These are phyloP conservation scores for Boletus coccyginus DNA, from an alignment of 768 basidiomycete genomes.

Conservation along the genomic window DNA sequence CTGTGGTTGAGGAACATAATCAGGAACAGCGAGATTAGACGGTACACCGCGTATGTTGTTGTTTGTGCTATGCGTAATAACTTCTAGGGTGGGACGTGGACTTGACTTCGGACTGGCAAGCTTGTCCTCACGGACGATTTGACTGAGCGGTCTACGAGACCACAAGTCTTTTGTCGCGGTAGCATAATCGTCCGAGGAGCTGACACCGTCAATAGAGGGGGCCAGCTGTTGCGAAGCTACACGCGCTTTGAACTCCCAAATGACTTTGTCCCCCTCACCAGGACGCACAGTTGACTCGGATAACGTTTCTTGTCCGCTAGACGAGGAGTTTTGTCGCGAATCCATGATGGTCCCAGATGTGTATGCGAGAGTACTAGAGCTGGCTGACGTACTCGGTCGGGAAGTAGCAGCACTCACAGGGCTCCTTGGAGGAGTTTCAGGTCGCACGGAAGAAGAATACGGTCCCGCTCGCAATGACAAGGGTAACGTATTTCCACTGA, in stretches of 20 bases:
- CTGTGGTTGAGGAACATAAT: constrained; percentile 13
- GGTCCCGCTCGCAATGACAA: constrained; percentile 27
- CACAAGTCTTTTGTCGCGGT: constrained; percentile 30
- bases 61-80: constrained; percentile 24
- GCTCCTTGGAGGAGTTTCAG: constrained; percentile 60
- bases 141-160: constrained; percentile 33
- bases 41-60: constrained; percentile 13
- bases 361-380: constrained; percentile 24
- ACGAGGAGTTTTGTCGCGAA: constrained; percentile 25
- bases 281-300: constrained; percentile 34
- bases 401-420: constrained; percentile 55
- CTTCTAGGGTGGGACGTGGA: constrained; percentile 31
- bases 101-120: constrained; percentile 15
- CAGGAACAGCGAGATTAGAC: constrained; percentile 20
- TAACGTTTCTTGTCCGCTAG: constrained; percentile 31
- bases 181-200: constrained; percentile 28
- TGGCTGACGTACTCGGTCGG: constrained; percentile 35
- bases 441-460: constrained; percentile 23
- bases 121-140: constrained; percentile 23
- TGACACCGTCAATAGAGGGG: constrained; percentile 17
- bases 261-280: constrained; percentile 29
- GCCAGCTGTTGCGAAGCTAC: constrained; percentile 19
- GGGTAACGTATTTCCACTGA: constrained; percentile 22
- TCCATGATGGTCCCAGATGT: constrained; percentile 28
- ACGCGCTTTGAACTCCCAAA: constrained; percentile 28